phyloP scores from a whole-genome alignment of 1,139 yeast species.

The Pneumocystis jirovecii region DNA sequence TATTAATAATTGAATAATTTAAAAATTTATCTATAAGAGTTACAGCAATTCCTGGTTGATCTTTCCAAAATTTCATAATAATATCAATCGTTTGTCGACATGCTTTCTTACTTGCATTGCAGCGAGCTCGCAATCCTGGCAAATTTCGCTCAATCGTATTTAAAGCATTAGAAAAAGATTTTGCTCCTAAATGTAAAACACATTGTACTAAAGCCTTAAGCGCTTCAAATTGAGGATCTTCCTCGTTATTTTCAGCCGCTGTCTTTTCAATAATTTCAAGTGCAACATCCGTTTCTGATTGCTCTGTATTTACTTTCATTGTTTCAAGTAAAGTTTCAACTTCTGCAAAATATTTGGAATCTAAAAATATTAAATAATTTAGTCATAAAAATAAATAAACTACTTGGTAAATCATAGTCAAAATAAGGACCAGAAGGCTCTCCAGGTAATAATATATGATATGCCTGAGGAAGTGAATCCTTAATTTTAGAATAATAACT shows the following conservation, averaged over 20 bases:
- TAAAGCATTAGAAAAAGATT: constrained; percentile 78
- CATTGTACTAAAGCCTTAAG: constrained; percentile 49
- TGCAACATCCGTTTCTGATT: constrained; percentile 23
- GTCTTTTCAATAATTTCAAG: constrained; percentile 26
- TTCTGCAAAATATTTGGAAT: constrained; percentile 14
- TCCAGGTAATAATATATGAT: constrained; percentile 39
- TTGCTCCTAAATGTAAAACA: constrained; percentile 67
- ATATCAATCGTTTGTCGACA: constrained; percentile 22
- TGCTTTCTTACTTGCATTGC: constrained; percentile 28
- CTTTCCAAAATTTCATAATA: constrained; percentile 36
- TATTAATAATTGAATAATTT: constrained; percentile 26
- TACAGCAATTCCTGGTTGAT: constrained; percentile 39
- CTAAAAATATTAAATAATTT: constrained; percentile 5
- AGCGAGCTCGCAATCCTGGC: constrained; percentile 36
- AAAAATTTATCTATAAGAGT: constrained; percentile 35
- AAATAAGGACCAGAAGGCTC: constrained; percentile 32
- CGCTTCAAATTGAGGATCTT: constrained; percentile 15
- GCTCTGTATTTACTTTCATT: constrained; percentile 19
- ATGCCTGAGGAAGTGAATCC: constrained; percentile 64
- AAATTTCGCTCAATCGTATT: constrained; percentile 48
- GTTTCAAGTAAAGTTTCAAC: constrained; percentile 21
- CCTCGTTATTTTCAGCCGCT: constrained; percentile 10
- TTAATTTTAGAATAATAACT: constrained; percentile 56
- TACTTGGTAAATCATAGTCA: constrained; percentile 22
- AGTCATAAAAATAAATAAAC: constrained; percentile 16